Percentiles rank a stretch among this genome's conserved stretches.
phyloP scores from a whole-genome alignment of 23 red algal genomes.

The Gracilaria gracilis region DNA sequence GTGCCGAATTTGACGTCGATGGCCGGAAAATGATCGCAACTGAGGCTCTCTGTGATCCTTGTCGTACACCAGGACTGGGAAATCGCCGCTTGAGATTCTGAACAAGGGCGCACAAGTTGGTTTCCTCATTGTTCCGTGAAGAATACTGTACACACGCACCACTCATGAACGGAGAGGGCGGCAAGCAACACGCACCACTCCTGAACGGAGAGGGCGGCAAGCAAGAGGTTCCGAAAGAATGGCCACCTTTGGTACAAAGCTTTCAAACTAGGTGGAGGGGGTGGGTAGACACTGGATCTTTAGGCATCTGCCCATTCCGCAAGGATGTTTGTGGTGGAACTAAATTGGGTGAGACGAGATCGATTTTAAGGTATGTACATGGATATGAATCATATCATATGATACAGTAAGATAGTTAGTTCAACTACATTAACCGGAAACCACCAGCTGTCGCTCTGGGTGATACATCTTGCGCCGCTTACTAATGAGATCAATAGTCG shows the following conservation, averaged over 20 bases:
- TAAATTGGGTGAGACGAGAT: no score
- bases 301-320: no score
- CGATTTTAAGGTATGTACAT: no score
- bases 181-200: background rate
- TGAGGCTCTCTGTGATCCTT: slow-evolving; percentile 40
- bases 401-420: background rate
- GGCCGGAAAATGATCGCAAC: slow-evolving; percentile 58
- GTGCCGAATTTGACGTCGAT: background rate
- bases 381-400: no score
- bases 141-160: background rate
- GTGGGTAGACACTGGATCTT: no score
- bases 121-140: background rate
- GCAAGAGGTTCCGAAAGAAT: no score
- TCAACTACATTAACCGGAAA: background rate
- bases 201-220: no score
- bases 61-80: background rate
- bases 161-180: background rate
- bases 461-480: slow-evolving; percentile 2
- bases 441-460: background rate
- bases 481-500: background rate
- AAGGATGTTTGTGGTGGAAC: no score
- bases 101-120: background rate
- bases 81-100: slow-evolving; percentile 2
- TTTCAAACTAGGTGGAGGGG: no score
- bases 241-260: no score